These are phyloP conservation scores for Mucor irregularis DNA, from an alignment of 371 early-diverging fungal species.

Conservation along the genomic window DNA sequence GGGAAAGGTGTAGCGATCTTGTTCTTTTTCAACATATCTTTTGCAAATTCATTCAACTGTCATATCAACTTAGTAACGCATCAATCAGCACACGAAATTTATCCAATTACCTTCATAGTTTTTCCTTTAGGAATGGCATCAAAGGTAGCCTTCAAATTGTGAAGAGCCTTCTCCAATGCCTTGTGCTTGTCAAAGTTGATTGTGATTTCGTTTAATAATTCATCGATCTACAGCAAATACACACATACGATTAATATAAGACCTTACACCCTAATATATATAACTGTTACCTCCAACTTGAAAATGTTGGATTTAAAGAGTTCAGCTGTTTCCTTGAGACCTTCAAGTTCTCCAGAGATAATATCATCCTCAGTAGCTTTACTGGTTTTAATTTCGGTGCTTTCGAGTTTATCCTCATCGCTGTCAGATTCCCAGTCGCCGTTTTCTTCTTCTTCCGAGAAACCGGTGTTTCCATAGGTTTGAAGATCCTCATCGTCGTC, in stretches of 20 bases:
- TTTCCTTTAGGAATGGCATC: constrained; percentile 51
- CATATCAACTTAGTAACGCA: neutral
- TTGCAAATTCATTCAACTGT: constrained; percentile 49
- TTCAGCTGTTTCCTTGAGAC: constrained; percentile 78
- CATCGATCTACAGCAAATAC: constrained; percentile 64
- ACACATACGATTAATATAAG: neutral
- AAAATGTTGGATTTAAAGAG: constrained; percentile 91
- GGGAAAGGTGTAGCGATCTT: constrained; percentile 76
- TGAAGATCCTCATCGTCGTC: constrained; percentile 18
- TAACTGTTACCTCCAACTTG: constrained; percentile 71
- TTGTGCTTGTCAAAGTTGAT: constrained; percentile 67
- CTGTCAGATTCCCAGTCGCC: constrained; percentile 47
- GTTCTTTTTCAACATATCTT: constrained; percentile 49
- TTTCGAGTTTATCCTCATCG: constrained; percentile 47
- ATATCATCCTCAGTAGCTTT: constrained; percentile 37
- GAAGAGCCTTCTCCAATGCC: constrained; percentile 75
- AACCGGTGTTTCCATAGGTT: constrained; percentile 25
- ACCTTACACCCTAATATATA: neutral
- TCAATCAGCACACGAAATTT: neutral
- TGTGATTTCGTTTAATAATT: constrained; percentile 74
- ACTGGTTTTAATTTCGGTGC: constrained; percentile 33
- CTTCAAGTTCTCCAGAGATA: constrained; percentile 86
- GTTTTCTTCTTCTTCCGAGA: constrained; percentile 39
- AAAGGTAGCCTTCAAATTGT: constrained; percentile 60
- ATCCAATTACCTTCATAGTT: constrained; percentile 47